Conservation (phyloP, 73 alveolate species). For the Paramecium biaurelia region DNA sequence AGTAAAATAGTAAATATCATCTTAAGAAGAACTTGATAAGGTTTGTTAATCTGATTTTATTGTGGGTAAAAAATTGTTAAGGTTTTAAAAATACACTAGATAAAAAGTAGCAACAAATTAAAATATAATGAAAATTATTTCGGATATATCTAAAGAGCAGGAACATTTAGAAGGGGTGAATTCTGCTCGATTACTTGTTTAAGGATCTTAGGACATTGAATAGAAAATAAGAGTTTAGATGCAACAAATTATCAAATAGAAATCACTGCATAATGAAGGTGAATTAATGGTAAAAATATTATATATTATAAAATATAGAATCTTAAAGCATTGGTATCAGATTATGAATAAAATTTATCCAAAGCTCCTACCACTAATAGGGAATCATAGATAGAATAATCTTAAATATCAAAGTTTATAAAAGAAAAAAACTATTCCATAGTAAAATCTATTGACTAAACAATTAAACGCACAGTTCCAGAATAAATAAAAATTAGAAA, state of each 20-base stretch:
- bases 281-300: neutral
- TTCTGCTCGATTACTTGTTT: neutral
- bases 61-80: constrained; percentile 14
- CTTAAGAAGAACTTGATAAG: neutral
- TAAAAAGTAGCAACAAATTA: neutral
- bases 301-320: neutral
- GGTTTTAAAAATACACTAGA: neutral
- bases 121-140: neutral
- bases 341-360: neutral
- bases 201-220: neutral
- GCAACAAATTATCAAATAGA: neutral
- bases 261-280: neutral
- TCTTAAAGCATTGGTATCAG: neutral
- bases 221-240: neutral
- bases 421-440: neutral
- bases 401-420: neutral
- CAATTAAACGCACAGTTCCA: neutral
- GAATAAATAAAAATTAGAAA: neutral
- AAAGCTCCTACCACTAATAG: neutral
- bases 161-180: constrained; percentile 16
- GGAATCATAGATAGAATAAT: neutral
- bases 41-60: neutral
- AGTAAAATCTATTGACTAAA: neutral
- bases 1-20: neutral
- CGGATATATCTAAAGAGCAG: neutral